Evolutionary conservation across 371 early-diverging fungal genomes (phyloP).

Genomic region (Actinomortierella wolfii): DNA sequence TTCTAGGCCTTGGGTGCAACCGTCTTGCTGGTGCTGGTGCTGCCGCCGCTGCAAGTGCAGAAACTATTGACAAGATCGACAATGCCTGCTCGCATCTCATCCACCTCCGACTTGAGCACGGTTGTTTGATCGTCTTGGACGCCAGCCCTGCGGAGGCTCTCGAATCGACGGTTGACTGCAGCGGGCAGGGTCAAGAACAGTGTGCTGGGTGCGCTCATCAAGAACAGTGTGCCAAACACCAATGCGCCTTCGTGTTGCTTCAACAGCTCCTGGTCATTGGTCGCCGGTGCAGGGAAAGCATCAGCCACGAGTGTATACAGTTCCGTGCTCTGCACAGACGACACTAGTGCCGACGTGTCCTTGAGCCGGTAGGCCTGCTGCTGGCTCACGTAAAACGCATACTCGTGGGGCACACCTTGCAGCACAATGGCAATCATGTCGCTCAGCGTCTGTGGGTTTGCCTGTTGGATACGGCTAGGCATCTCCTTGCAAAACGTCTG

Average conservation of each 20-base stretch:
- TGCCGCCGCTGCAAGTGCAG: constrained; percentile 32
- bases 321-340: constrained; percentile 25
- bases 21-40: neutral
- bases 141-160: constrained; percentile 18
- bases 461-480: constrained; percentile 40
- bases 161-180: constrained; percentile 28
- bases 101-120: constrained; percentile 42
- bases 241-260: constrained; percentile 35
- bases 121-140: constrained; percentile 5
- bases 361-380: constrained; percentile 39
- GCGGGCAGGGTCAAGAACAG: constrained; percentile 35
- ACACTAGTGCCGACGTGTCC: constrained; percentile 27
- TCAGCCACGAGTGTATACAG: constrained; percentile 36
- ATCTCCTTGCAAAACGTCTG: constrained; percentile 47
- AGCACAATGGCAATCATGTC: constrained; percentile 36
- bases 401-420: constrained; percentile 39
- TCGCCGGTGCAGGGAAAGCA: constrained; percentile 18
- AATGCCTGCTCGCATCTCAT: constrained; percentile 43
- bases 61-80: constrained; percentile 44
- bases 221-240: constrained; percentile 45
- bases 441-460: constrained; percentile 42
- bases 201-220: constrained; percentile 44
- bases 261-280: neutral
- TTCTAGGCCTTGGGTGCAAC: no score
- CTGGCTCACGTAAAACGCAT: constrained; percentile 39